A percentile compares a stretch with the other conserved stretches of the same genome.
phyloP scores from a whole-genome alignment of 2,329 filamentous ascomycete species.

The Fusarium sp. region DNA sequence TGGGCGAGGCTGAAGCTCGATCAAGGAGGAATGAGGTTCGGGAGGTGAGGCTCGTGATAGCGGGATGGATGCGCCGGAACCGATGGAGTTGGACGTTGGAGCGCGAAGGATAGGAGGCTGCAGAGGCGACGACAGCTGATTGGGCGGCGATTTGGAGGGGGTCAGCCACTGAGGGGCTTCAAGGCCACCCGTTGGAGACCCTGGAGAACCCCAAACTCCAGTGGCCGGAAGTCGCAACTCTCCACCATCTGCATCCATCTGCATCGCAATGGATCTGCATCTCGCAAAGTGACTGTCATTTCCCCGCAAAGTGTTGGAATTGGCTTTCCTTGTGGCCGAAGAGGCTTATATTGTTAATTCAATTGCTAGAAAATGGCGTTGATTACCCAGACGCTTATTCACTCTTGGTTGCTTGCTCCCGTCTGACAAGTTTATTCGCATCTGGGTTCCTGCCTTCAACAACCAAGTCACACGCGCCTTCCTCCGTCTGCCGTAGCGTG shows the following conservation, averaged over 20 bases:
- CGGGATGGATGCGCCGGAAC: conserved; percentile 33
- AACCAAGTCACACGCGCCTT: neutral
- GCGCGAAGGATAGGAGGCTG: conserved; percentile 24
- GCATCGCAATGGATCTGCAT: neutral
- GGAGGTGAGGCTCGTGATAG: conserved; percentile 19
- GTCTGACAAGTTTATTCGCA: neutral
- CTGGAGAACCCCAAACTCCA: conserved; percentile 12
- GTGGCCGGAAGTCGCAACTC: conserved; percentile 1
- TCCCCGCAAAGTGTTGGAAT: neutral
- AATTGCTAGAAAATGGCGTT: neutral
- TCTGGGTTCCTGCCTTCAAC: neutral
- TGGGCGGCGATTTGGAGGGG: neutral
- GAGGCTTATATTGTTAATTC: neutral
- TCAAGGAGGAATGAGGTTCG: conserved; percentile 4
- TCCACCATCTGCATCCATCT: conserved; percentile 4
- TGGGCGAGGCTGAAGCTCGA: conserved; percentile 6
- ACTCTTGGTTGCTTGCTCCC: neutral
- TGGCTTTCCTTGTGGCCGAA: neutral
- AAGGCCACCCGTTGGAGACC: conserved; percentile 24
- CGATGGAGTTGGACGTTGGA: neutral
- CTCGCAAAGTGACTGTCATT: neutral
- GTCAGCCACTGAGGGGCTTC: conserved; percentile 19
- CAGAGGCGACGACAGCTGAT: conserved; percentile 30
- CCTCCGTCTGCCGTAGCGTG: conserved; percentile 26
- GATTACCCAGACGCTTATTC: neutral